Percentiles rank a stretch among this genome's conserved stretches.
Conservation (phyloP, 1,139 yeast species). For the Taphrina deformans region DNA sequence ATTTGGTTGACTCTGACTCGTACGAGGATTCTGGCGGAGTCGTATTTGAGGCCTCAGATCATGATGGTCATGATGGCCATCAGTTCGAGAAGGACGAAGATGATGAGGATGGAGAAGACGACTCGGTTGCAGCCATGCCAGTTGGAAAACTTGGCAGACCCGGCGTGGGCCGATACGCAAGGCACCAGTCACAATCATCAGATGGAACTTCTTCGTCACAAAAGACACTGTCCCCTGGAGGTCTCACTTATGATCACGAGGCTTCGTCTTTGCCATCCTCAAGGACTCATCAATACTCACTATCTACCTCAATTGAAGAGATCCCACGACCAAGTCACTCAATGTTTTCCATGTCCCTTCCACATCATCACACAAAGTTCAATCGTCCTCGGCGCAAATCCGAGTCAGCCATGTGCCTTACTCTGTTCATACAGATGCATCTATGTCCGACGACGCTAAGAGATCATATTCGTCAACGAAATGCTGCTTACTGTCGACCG, state of each 20-base stretch:
- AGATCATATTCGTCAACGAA: slow-evolving; percentile 25
- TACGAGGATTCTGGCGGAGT: slow-evolving; percentile 6
- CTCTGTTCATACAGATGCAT: slow-evolving; percentile 75
- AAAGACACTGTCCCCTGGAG: not conserved
- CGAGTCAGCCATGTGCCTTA: slow-evolving; percentile 11
- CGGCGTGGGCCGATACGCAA: not conserved
- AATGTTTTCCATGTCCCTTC: slow-evolving; percentile 15
- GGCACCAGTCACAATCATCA: not conserved
- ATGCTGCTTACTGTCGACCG: slow-evolving; percentile 2
- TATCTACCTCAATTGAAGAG: slow-evolving; percentile 10
- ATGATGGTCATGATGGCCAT: not conserved
- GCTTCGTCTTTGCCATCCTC: slow-evolving; percentile 18
- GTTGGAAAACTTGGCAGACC: not conserved
- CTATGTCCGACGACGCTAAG: slow-evolving; percentile 30
- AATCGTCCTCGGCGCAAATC: slow-evolving; percentile 14
- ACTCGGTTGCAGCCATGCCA: not conserved
- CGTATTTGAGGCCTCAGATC: slow-evolving; percentile 15
- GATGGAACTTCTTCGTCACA: not conserved
- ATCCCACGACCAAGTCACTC: slow-evolving; percentile 2
- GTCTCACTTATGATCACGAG: not conserved
- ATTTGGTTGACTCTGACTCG: slow-evolving; percentile 41
- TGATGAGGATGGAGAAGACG: not conserved
- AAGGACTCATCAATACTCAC: not conserved
- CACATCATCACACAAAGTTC: slow-evolving; percentile 10
- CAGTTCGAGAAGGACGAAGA: not conserved